Conservation (phyloP, 257 asterid species). For the Lycium ferocissimum region DNA sequence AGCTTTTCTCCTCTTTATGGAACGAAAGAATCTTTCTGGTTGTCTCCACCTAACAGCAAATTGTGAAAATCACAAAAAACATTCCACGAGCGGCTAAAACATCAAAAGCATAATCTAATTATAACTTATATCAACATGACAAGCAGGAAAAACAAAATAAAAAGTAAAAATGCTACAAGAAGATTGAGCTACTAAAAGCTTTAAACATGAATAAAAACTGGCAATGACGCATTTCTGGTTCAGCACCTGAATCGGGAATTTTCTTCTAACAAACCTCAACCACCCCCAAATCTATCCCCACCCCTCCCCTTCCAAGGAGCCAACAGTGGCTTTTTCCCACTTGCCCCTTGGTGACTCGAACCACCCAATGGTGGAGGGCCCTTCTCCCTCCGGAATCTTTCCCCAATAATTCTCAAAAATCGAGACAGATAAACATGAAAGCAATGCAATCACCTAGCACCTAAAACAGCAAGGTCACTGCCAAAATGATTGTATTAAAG, state of each 20-base stretch:
- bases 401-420: background rate
- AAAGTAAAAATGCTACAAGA: constrained; percentile 4
- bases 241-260: background rate
- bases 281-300: background rate
- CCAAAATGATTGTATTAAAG: constrained; percentile 9
- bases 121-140: constrained; percentile 35
- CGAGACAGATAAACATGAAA: background rate
- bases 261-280: background rate
- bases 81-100: constrained; percentile 19
- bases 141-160: constrained; percentile 15
- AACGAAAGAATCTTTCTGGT: constrained; percentile 90
- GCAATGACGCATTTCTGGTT: constrained; percentile 9
- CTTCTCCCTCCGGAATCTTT: background rate
- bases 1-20: constrained; percentile 86
- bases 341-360: background rate
- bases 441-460: constrained; percentile 15
- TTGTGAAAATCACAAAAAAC: constrained; percentile 17
- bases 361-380: background rate
- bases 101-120: background rate
- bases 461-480: background rate
- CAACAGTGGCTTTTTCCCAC: constrained; percentile 15
- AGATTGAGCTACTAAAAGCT: constrained; percentile 12
- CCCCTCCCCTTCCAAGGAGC: background rate
- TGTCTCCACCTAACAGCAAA: constrained; percentile 83
- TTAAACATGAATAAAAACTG: constrained; percentile 29